Conservation (phyloP, 495 filamentous ascomycete genomes). For the Durotheca rogersii region DNA sequence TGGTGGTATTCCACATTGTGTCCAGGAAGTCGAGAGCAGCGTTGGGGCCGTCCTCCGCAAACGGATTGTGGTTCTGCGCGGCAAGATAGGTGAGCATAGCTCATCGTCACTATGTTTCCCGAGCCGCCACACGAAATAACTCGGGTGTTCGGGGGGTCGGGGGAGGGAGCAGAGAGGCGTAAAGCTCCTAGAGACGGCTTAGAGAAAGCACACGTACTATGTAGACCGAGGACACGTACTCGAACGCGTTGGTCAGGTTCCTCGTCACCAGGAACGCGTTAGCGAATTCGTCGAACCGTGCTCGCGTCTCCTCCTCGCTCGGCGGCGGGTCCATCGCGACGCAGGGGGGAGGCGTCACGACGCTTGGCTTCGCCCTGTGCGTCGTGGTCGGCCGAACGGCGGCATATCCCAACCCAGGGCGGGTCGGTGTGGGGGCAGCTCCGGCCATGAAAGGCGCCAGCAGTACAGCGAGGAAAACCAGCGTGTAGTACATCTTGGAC, state of each 20-base stretch:
- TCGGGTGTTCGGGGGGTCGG: too few species aligned
- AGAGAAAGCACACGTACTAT: conserved; percentile 23
- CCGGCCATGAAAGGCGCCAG: neutral
- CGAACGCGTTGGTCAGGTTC: conserved; percentile 39
- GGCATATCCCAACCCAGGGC: neutral
- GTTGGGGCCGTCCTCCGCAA: conserved; percentile 27
- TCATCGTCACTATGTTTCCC: too few species aligned
- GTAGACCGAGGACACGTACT: conserved; percentile 33
- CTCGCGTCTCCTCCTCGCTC: conserved; percentile 27
- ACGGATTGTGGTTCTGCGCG: conserved; percentile 31
- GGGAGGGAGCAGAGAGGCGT: too few species aligned
- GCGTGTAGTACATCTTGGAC: too few species aligned
- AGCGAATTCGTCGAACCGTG: conserved; percentile 35
- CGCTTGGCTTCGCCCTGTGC: neutral
- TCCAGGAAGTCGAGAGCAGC: conserved; percentile 29
- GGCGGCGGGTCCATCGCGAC: conserved; percentile 15
- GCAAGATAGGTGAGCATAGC: neutral
- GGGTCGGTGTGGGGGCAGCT: neutral
- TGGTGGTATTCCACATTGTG: conserved; percentile 27
- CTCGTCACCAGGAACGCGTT: conserved; percentile 37
- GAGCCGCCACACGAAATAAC: too few species aligned
- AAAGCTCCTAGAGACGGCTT: too few species aligned
- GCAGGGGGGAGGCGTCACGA: conserved; percentile 21
- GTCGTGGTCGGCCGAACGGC: neutral
- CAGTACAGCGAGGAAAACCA: neutral